Evolutionary conservation across 441 rosid genomes (phyloP), one percentile per base, ranked within the genome.

Genomic region (Gossypium davidsonii): DNA sequence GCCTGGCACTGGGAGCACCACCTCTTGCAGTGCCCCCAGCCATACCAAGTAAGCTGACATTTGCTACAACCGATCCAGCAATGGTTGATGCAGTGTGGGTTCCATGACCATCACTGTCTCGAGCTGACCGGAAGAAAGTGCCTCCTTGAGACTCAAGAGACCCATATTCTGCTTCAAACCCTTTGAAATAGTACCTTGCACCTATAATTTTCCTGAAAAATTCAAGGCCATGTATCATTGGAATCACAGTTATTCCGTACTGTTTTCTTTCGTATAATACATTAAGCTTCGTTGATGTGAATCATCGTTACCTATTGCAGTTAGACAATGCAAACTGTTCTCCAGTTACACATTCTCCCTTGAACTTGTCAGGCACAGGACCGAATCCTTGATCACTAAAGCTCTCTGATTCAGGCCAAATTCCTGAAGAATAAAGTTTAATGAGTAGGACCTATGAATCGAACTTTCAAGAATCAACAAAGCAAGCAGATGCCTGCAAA

Each of bases 391-490:
- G 14, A 31, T 86, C 85, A n/a, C 44, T 69, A 73, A 80, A 86
- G 81, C 88, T 86, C 68, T 77, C 74, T 1, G 84, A 83, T 72
- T 88, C 87, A 0, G 89, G 88, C 86, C 87, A 85, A 74, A 84
- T 18, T 70, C 86, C 87, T 82, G 80, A 51, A 72, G 60, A 55
- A 51, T 20, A 3, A 56, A 53, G 31, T 34, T 48, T 15, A 68
- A 23, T 1, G 8, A 10, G 51, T 25, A n/a, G 57, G 28, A 66
- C 48, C 34, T 52, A 68, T 31, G 57, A 37, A 52, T 28, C 9
- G 28, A 26, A 68, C 5, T 52, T 51, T 55, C 60, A 52, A 52
- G 15, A 68, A 52, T 51, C 26, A 17, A 4, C 15, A 51, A 68
- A 51, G 15, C 15, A 26, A 25, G 18, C 63, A 59, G 37, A 59